Base-by-base conservation (phyloP, 352 stramenopile genomes). In the Pythium aristosporum region DNA sequence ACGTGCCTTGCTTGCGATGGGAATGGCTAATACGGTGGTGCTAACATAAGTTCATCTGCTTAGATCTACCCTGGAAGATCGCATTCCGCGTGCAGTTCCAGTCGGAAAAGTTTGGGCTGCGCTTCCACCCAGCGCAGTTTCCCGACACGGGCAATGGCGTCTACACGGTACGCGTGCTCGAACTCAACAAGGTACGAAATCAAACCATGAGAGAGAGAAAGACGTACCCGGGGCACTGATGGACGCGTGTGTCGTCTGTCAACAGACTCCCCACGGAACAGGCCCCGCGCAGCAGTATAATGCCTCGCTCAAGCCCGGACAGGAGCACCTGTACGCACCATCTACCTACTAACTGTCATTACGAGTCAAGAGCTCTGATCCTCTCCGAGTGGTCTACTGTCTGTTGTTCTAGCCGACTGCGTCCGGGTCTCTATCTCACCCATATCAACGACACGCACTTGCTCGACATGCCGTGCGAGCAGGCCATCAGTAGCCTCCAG, bases 61-160 rank as follows among this genome's bases (percentile, higher is more conserved):
- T 43, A 91, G 82, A 76, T 57, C 55, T 94, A 52, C 85, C 85
- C 20, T 94, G 85, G 83, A 87, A 91, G 59, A 89, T 94, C 61
- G 82, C 85, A 15, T 92, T 94, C 55, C 82, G 80, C 51, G 85
- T 94, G 50, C 83, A 90, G 64, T 94, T 94, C 60, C 72, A 77
- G n/a, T 81, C 76, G 44, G 80, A 92, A 7, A 94, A 91, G 65
- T 77, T 91, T 9, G 85, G 85, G 0, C 56, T 94, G 25, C 85
- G 85, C 44, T 92, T 94, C 69, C 80, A 92, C 30, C 74, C 82
- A 1, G 83, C 85, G 34, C 81, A 91, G 58, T 90, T 84, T 28
- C 83, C 85, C 1, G 83, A 92, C 72, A 94, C 83, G 16, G 85
- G 85, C 36, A 94, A 94, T 54, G 85, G 85, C n/a, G 62, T 92